These are phyloP conservation scores for Thermothelomyces thermophilus DNA, from an alignment of 2,329 filamentous ascomycete species.

Conservation along the genomic window DNA sequence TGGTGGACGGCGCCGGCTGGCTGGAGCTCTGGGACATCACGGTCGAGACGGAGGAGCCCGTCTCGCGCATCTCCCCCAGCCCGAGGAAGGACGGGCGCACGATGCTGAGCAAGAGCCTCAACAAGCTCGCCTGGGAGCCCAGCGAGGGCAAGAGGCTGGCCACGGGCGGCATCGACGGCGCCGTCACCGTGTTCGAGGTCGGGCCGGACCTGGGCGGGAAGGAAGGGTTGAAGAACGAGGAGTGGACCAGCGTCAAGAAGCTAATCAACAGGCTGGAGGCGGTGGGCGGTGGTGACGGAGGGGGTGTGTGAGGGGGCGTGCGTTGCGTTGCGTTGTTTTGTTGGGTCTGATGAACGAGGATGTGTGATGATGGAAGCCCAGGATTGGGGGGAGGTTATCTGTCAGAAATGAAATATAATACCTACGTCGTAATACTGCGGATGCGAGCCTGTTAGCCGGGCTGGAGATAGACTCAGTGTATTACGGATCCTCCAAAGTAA, in stretches of 20 bases:
- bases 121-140: slow-evolving; percentile 91
- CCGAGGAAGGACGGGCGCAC: slow-evolving; percentile 57
- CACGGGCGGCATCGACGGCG: slow-evolving; percentile 85
- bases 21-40: slow-evolving; percentile 95
- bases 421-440: too few species aligned
- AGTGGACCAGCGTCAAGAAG: slow-evolving; percentile 92
- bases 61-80: slow-evolving; percentile 71
- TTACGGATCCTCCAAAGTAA: too few species aligned
- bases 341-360: too few species aligned
- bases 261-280: slow-evolving; percentile 70
- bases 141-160: slow-evolving; percentile 81
- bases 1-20: slow-evolving; percentile 87
- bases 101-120: slow-evolving; percentile 77
- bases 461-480: too few species aligned
- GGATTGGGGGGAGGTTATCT: too few species aligned
- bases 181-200: slow-evolving; percentile 90
- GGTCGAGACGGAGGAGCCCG: slow-evolving; percentile 84
- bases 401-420: too few species aligned
- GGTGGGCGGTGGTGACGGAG: slow-evolving; percentile 44
- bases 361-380: too few species aligned
- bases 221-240: slow-evolving; percentile 75
- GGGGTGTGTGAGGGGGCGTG: slow-evolving; percentile 20
- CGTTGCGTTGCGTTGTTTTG: not conserved
- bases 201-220: slow-evolving; percentile 74
- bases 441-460: too few species aligned